Evolutionary conservation across 164 flowering plant species (phyloP).

Genomic region (Sextonia rubra): DNA sequence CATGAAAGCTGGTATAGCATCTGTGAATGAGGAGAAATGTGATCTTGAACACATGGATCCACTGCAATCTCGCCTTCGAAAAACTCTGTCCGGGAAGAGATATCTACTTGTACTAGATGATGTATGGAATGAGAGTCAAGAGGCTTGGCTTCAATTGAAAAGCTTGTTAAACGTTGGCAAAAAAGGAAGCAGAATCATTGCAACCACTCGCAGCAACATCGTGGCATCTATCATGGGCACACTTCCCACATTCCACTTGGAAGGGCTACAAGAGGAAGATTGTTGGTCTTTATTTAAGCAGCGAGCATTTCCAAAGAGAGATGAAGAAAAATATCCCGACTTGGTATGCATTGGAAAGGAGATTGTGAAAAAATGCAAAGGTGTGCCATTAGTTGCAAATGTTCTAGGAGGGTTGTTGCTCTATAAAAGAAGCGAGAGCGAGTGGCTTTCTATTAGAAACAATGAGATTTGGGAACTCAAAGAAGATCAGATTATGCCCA

Average conservation of each 20-base stretch:
- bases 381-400: slow-evolving; percentile 15
- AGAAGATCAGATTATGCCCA: not conserved
- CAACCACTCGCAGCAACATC: not conserved
- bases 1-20: not conserved
- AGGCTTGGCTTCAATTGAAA: not conserved
- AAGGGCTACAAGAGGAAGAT: not conserved
- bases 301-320: not conserved
- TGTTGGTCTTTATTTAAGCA: not conserved
- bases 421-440: not conserved
- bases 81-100: not conserved
- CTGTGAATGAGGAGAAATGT: not conserved
- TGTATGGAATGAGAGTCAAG: not conserved
- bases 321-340: not conserved
- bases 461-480: not conserved
- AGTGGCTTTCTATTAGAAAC: slow-evolving; percentile 1
- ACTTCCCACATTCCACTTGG: not conserved
- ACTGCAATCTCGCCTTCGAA: not conserved
- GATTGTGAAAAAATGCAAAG: slow-evolving; percentile 15
- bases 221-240: not conserved
- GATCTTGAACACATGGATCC: not conserved
- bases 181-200: not conserved
- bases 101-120: not conserved
- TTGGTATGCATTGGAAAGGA: slow-evolving; percentile 8
- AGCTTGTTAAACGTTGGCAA: not conserved
- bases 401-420: slow-evolving; percentile 13